A percentile compares a stretch with the other conserved stretches of the same genome.
Conservation (phyloP, 306 rosid genomes). For the Citrullus colocynthis region DNA sequence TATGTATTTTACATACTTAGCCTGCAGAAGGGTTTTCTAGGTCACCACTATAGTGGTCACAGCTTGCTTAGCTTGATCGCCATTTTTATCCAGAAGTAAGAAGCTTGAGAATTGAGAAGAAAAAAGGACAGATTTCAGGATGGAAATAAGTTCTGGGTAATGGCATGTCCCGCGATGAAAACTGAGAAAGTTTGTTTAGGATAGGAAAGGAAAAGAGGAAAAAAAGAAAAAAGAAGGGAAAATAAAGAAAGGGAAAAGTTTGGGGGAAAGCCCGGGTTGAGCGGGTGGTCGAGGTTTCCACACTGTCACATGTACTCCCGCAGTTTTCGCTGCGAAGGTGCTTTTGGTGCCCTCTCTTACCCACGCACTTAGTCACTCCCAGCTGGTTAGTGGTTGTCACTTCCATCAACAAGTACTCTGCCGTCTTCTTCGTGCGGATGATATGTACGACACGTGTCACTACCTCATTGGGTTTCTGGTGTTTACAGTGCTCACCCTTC, state of each 20-base stretch:
- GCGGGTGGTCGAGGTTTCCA: slow-evolving; percentile 43
- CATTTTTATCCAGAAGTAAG: not conserved
- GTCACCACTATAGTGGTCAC: not conserved
- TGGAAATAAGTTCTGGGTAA: not conserved
- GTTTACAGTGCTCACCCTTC: not conserved
- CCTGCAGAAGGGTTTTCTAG: not conserved
- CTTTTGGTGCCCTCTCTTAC: slow-evolving; percentile 29
- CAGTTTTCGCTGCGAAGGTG: slow-evolving; percentile 43
- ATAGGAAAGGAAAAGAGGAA: not conserved
- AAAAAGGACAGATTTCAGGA: not conserved
- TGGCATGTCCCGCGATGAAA: not conserved
- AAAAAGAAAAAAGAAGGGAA: not conserved
- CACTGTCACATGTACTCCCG: slow-evolving; percentile 78
- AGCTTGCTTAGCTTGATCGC: not conserved
- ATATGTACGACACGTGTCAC: slow-evolving; percentile 34
- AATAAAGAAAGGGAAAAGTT: not conserved
- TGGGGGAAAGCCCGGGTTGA: slow-evolving; percentile 26
- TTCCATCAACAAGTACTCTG: slow-evolving; percentile 14
- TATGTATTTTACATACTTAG: not conserved
- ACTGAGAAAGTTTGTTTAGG: not conserved
- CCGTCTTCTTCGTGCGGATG: slow-evolving; percentile 12
- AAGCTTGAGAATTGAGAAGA: not conserved
- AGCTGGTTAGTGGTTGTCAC: slow-evolving; percentile 24
- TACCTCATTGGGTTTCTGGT: not conserved
- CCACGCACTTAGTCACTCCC: slow-evolving; percentile 7